These are phyloP conservation scores for Cladophialophora bantiana DNA, from an alignment of 2,329 filamentous ascomycete species.

Conservation along the genomic window DNA sequence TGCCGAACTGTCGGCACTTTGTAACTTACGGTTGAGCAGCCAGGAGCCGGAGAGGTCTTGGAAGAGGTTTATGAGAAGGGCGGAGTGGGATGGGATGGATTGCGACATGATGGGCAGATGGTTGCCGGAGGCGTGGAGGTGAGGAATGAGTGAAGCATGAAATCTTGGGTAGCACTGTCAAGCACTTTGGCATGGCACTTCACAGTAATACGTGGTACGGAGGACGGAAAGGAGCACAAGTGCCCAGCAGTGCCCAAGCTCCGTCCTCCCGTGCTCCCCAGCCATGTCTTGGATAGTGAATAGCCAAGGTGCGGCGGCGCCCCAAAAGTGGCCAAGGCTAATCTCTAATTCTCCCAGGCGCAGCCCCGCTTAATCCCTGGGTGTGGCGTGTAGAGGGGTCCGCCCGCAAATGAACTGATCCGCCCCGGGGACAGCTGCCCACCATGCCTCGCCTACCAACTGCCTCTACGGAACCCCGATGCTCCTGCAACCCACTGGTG, in stretches of 20 bases:
- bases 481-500: not conserved
- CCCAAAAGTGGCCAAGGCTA: not conserved
- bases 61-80: conserved; percentile 28
- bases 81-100: conserved; percentile 14
- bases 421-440: not conserved
- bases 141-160: not conserved
- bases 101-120: not conserved
- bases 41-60: conserved; percentile 43
- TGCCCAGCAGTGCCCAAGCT: not conserved
- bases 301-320: not conserved
- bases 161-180: not conserved
- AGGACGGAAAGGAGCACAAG: not conserved
- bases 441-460: not conserved
- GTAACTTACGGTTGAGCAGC: conserved; percentile 49
- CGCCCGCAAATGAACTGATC: not conserved
- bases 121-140: not conserved
- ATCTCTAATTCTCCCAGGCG: not conserved
- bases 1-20: conserved; percentile 51
- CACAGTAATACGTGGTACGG: not conserved
- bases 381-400: not conserved
- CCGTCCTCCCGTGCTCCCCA: not conserved
- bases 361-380: not conserved
- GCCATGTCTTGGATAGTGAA: not conserved
- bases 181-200: too few species aligned
- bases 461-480: conserved; percentile 4